These are phyloP conservation scores for Oenanthe sinensis DNA, from an alignment of 129 eudicot genomes.

Conservation along the genomic window DNA sequence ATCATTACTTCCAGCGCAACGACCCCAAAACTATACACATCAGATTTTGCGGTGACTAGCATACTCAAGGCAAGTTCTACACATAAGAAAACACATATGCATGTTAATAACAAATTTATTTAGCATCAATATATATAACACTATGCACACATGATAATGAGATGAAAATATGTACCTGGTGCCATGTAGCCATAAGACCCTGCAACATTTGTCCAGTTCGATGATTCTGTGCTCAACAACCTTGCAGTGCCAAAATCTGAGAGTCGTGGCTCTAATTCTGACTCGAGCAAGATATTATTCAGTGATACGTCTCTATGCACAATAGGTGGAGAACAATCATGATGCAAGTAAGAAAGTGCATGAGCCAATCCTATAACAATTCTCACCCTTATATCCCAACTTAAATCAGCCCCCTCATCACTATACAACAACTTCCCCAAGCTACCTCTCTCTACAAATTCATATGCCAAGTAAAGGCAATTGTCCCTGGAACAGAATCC, in stretches of 20 bases:
- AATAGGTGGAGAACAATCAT: conserved; percentile 74
- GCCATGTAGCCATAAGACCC: conserved; percentile 99
- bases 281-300: conserved; percentile 61
- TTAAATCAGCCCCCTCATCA: conserved; percentile 36
- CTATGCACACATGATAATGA: background rate
- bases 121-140: background rate
- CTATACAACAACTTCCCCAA: conserved; percentile 50
- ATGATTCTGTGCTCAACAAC: conserved; percentile 42
- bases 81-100: background rate
- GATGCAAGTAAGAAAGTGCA: conserved; percentile 89
- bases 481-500: conserved; percentile 57
- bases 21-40: conserved; percentile 10
- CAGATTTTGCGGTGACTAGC: conserved; percentile 3
- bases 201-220: conserved; percentile 67
- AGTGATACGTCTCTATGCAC: conserved; percentile 73
- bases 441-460: conserved; percentile 76
- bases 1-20: background rate
- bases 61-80: conserved; percentile 2
- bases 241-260: conserved; percentile 88
- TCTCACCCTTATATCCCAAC: conserved; percentile 55
- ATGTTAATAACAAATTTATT: background rate
- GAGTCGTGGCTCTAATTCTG: conserved; percentile 56
- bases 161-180: conserved; percentile 48
- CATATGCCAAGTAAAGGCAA: conserved; percentile 62
- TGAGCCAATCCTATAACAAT: conserved; percentile 76